Base-by-base conservation (phyloP, 768 basidiomycete genomes). In the Scleroderma bovista region DNA sequence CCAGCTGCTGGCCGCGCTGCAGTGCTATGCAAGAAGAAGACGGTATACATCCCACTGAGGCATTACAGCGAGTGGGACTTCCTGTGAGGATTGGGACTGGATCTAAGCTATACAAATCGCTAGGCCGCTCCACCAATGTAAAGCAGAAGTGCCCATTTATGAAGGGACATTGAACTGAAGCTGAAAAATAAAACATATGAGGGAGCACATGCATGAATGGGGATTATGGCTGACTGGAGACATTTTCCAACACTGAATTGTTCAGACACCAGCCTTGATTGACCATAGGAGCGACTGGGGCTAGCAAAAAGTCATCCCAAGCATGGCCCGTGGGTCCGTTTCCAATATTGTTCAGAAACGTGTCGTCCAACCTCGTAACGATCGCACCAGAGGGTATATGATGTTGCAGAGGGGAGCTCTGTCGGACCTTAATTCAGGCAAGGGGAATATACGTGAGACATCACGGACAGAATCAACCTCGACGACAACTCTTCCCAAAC, bases 301-400 rank as follows among this genome's bases (percentile, higher is more conserved):
- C 46, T 41, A 65, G 58, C 32, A 86, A 68, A 58, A 77, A 76
- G 9, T 61, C 39, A 17, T 64, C 62, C 88, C 85, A 84, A 0
- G 61, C 50, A 56, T 77, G 68, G 20, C 64, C 52, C 8, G 20
- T 52, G 20, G 45, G 37, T 16, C 33, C 55, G 31, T 45, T 61
- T 53, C 34, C 54, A 43, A 46, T 40, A 15, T 59, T 53, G 44
- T 56, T 71, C 32, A 91, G 68, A 0, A 67, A 43, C 1, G 67
- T 64, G 62, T 93, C 91, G 52, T 92, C 86, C 19, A 93, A 57
- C 40, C 72, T 67, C 4, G 79, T 81, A 44, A 93, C 72, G 5
- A 91, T 57, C 3, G 79, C 70, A 6, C 85, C 85, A 11, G 72
- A 57, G 1, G 71, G 68, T 15, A 93, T 66, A 59, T 87, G 74